These are phyloP conservation scores for Diaporthe eres DNA, from an alignment of 2,329 filamentous ascomycete genomes.

Conservation along the genomic window DNA sequence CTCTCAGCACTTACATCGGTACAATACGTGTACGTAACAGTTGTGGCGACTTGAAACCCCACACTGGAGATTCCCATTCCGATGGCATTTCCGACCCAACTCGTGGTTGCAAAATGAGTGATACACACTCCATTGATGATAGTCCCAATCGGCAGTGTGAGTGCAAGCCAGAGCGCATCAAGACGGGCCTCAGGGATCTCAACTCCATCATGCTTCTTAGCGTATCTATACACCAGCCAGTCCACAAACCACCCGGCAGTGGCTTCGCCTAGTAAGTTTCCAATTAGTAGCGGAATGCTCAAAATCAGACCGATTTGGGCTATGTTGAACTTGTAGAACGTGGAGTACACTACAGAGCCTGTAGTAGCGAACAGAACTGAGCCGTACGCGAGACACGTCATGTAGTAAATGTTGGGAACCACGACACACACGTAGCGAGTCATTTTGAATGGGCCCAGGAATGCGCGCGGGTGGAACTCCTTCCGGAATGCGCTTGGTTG, in stretches of 20 bases:
- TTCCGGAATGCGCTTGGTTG: constrained; percentile 9
- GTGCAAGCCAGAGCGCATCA: constrained; percentile 15
- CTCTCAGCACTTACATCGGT: constrained; percentile 1
- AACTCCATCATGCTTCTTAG: constrained; percentile 12
- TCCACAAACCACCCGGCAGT: constrained; percentile 22
- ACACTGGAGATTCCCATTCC: constrained; percentile 1
- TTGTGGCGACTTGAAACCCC: constrained; percentile 3
- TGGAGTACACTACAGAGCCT: constrained; percentile 14
- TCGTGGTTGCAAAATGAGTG: neutral
- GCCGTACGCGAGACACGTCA: constrained; percentile 11
- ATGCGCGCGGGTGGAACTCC: neutral
- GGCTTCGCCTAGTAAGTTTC: constrained; percentile 2
- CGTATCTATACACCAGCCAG: constrained; percentile 12
- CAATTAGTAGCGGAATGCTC: constrained; percentile 13
- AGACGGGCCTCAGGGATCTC: constrained; percentile 12
- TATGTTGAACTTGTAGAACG: constrained; percentile 4
- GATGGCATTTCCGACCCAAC: constrained; percentile 14
- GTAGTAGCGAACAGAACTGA: constrained; percentile 15
- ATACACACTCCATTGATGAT: constrained; percentile 23
- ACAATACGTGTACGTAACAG: constrained; percentile 19
- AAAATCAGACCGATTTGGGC: constrained; percentile 8
- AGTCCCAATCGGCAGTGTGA: constrained; percentile 2
- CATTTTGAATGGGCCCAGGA: constrained; percentile 8
- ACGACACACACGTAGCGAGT: constrained; percentile 5
- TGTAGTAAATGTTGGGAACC: constrained; percentile 14